Evolutionary conservation across 2,329 filamentous ascomycete species (phyloP), one percentile per base, ranked within the genome.

Genomic region (Cladosporium sp.): DNA sequence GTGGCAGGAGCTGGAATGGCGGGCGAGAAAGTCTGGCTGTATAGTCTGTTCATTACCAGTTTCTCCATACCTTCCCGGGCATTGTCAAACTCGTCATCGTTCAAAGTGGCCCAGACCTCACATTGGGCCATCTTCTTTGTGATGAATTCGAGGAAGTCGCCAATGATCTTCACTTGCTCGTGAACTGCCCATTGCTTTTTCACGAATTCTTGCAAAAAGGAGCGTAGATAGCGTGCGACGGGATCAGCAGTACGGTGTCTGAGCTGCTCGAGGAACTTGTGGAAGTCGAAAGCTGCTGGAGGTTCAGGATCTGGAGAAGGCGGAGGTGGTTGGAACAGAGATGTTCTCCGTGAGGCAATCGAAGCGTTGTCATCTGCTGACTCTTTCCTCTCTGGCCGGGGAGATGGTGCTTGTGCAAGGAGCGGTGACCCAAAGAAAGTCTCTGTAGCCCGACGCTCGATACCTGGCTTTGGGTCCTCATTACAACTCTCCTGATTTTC

Each of bases 111-210:
- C 95, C 95, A 99, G 3, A 99, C 92, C 68, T 99, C 95, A 75
- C 95, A 99, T 70, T 92, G 87, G 15, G 90, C 92, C 96, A 99
- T 99, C 82, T 98, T 98, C 80, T 97, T 97, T 64, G 92, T 91
- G 70, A 99, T 99, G 74, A 99, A 99, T 54, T 93, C 89, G 58
- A 99, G 83, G 72, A 99, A 99, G 77, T 99, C 96, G 71, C 92
- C 88, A 68, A 99, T 97, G 69, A 99, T 98, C 80, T 99, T 99
- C 76, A 98, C 95, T 78, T 99, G 95, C 80, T 99, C 95, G 77
- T 99, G 95, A 7, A 97, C 95, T 92, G 97, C 96, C 95, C 95
- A 99, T 79, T 98, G 95, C 72, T 93, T 92, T 82, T 98, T 99
- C 41, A 89, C 92, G 79, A 99, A 99, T 78, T 99, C 96, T 59